phyloP scores from a whole-genome alignment of 805 yeast genomes.

The Starmerella ratchasimensis region DNA sequence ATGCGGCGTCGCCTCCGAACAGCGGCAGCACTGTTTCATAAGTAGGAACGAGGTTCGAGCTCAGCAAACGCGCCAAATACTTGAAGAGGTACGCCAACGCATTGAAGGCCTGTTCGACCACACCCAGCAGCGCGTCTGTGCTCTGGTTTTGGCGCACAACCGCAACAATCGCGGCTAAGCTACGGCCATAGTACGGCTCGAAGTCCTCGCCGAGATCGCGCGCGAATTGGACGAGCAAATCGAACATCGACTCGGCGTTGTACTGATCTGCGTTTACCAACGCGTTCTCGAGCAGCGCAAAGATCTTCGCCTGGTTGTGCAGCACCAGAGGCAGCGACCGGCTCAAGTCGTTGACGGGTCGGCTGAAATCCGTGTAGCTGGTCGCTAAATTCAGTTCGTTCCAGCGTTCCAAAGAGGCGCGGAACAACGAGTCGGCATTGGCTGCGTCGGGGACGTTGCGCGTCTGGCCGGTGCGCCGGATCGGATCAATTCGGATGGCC shows the following conservation, averaged over 20 bases:
- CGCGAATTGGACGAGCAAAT: conserved; percentile 67
- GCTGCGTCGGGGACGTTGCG: conserved; percentile 21
- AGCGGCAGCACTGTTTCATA: conserved; percentile 52
- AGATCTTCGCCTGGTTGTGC: conserved; percentile 53
- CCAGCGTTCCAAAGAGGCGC: conserved; percentile 75
- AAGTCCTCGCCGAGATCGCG: conserved; percentile 91
- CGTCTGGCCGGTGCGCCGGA: conserved; percentile 23
- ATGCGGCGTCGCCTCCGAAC: conserved; percentile 33
- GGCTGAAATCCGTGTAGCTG: conserved; percentile 49
- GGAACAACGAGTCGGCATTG: conserved; percentile 48
- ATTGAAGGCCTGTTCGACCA: conserved; percentile 73
- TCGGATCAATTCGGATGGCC: conserved; percentile 67
- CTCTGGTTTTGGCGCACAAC: conserved; percentile 29
- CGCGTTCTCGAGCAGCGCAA: conserved; percentile 35
- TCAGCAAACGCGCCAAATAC: conserved; percentile 54
- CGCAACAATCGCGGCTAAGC: conserved; percentile 39
- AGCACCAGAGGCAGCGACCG: conserved; percentile 72
- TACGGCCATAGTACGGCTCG: conserved; percentile 46
- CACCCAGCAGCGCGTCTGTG: conserved; percentile 40
- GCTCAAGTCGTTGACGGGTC: conserved; percentile 38
- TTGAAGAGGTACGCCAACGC: conserved; percentile 80
- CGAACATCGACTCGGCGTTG: conserved; percentile 69
- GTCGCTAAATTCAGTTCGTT: conserved; percentile 69
- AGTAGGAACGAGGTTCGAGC: conserved; percentile 54
- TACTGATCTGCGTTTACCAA: conserved; percentile 47